Evolutionary conservation across 1,284 basidiomycete genomes (phyloP), one percentile per base, ranked within the genome.

Genomic region (Pyrrhoderma noxium): DNA sequence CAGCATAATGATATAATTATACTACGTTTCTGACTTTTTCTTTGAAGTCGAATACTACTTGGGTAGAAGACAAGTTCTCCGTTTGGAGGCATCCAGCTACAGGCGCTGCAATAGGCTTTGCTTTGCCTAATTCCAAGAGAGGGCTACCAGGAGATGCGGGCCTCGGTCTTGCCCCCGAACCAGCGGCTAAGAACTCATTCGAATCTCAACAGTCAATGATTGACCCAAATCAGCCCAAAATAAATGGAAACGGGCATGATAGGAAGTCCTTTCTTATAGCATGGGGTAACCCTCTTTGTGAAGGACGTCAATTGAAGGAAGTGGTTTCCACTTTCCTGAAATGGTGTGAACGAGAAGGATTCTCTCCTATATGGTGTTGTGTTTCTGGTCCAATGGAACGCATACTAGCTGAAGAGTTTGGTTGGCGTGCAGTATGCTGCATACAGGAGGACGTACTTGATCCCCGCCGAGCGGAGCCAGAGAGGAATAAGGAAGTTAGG

Each of bases 361-460:
- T 65, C 38, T 75, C 73, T 60, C 76, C 76, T 0, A 65, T 80
- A 46, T 80, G 76, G 75, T 69, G 72, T 57, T 71, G 74, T 61
- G 66, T 75, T 16, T 68, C 70, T 58, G 65, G 67, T 45, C 61
- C 65, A 35, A 68, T 72, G 11, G 76, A 79, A 59, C 61, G 66
- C 51, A 66, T 74, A 40, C 68, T 81, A 31, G 72, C 71, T 0
- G 65, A 70, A 16, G 61, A 69, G 36, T 67, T 70, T 45, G 70
- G 70, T 11, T 80, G 78, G 78, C 68, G 70, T 45, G 68, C 72
- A 18, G 62, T 81, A 44, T 68, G 72, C 43, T 75, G 72, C 42
- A 68, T 73, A 13, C 75, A 74, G 8, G 78, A 80, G 59, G 72
- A 77, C 58, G 68, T 76, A 13, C 64, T 77, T n/a, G 67, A 73